A percentile compares a stretch with the other conserved stretches of the same genome.
phyloP scores from a whole-genome alignment of 106 monocot species.

The Iris macrosiphon region DNA sequence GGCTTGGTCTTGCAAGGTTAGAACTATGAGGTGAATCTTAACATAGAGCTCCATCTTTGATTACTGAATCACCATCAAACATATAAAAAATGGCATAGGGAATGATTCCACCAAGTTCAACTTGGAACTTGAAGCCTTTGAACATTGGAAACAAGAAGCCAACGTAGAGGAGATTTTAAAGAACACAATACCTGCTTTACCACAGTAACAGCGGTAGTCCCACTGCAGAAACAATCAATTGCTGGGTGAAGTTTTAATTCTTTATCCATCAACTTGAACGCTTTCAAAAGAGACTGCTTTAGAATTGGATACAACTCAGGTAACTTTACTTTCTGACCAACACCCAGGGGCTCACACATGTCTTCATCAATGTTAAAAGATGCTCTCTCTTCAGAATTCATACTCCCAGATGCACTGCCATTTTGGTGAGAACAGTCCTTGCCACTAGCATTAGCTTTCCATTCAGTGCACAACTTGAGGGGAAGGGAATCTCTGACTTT shows the following conservation, averaged over 20 bases:
- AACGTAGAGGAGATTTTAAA: not conserved
- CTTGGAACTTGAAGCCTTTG: not conserved
- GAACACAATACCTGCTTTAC: slow-evolving; percentile 52
- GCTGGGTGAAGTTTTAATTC: slow-evolving; percentile 51
- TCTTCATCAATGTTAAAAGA: slow-evolving; percentile 40
- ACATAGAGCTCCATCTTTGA: too few relatives aligned
- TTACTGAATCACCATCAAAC: too few relatives aligned
- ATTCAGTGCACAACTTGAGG: slow-evolving; percentile 40
- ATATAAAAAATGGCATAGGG: too few relatives aligned
- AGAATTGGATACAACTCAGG: slow-evolving; percentile 40
- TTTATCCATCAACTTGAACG: slow-evolving; percentile 79
- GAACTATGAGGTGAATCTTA: too few relatives aligned
- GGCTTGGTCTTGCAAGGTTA: not conserved
- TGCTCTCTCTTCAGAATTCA: slow-evolving; percentile 36
- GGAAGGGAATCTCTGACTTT: slow-evolving; percentile 84
- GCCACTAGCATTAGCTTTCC: slow-evolving; percentile 18
- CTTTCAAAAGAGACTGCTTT: slow-evolving; percentile 50
- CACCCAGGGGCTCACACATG: slow-evolving; percentile 17
- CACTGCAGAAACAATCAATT: slow-evolving; percentile 82
- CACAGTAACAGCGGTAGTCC: slow-evolving; percentile 63
- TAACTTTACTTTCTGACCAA: slow-evolving; percentile 36
- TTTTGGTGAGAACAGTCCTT: slow-evolving; percentile 4
- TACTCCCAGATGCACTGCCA: slow-evolving; percentile 10
- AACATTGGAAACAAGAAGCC: not conserved
- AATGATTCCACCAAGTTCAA: not conserved